Percentiles rank a stretch among this genome's conserved stretches.
phyloP scores from a whole-genome alignment of 345 rosid species.

The Chamaenerion angustifolium region DNA sequence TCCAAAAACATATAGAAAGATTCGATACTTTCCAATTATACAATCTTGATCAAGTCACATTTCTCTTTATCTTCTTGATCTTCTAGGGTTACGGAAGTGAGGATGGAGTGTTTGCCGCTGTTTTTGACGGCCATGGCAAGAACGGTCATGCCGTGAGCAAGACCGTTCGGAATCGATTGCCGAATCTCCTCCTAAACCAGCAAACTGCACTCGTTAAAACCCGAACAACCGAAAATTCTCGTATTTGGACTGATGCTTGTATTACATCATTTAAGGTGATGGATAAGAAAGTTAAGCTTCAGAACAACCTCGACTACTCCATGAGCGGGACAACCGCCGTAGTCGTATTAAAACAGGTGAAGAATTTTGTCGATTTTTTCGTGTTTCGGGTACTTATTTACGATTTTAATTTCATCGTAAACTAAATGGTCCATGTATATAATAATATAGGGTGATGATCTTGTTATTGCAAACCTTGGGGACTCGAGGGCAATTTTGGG shows the following conservation, averaged over 20 bases:
- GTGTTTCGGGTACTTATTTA: no score
- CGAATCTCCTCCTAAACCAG: conserved; percentile 38
- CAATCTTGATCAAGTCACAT: no score
- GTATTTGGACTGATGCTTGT: conserved; percentile 34
- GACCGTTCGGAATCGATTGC: conserved; percentile 45
- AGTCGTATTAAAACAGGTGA: conserved; percentile 48
- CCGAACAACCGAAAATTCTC: conserved; percentile 8
- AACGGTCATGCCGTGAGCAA: conserved; percentile 62
- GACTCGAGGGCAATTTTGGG: conserved; percentile 81
- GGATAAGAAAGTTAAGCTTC: conserved; percentile 63
- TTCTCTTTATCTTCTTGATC: no score
- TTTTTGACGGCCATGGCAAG: conserved; percentile 88
- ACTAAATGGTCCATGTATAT: background rate
- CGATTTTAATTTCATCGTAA: background rate
- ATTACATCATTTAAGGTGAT: conserved; percentile 37
- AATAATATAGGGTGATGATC: conserved; percentile 42
- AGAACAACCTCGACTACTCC: conserved; percentile 43
- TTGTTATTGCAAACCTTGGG: conserved; percentile 75
- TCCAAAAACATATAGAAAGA: no score
- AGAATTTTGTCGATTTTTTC: no score
- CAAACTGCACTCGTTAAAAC: conserved; percentile 21
- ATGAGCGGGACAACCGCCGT: conserved; percentile 81
- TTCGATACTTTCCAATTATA: background rate
- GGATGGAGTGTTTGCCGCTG: conserved; percentile 50
- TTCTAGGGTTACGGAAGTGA: conserved; percentile 48